Base-by-base conservation (phyloP, 2,329 filamentous ascomycete genomes). In the Penicillium sp. region DNA sequence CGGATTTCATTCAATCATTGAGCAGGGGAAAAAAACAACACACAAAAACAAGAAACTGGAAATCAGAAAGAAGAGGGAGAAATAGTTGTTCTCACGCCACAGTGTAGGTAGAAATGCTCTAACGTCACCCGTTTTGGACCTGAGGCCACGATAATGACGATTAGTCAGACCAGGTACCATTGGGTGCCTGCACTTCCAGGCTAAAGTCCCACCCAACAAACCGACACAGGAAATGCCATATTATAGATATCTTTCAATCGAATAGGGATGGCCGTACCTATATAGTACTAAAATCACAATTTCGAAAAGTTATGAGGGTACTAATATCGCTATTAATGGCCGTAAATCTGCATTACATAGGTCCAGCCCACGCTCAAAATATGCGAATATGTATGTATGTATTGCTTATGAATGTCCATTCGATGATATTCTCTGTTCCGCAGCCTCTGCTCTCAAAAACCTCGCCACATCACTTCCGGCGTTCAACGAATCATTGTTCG, bases 381-480 rank as follows among this genome's bases (percentile, higher is more conserved):
- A 19, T 41, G 7, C 21, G 5, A 23, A 31, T 21, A 21, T 21
- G 21, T 21, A 21, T 21, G 21, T 21, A 21, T 21, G 3, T 15
- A 41, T 13, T n/a, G 23, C 17, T 46, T 23, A 46, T 47, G 26
- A 17, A 23, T 59, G 45, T 38, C 31, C 19, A 7, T 56, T 56
- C 11, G 51, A 45, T 19, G 56, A 49, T 35, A 6, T 47, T 55
- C 66, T 79, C 61, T 73, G 71, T 67, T 86, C 84, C 2, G 84
- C 86, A 58, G 86, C 85, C 65, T 85, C 83, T 7, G 78, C 83
- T 64, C 85, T 80, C 62, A 88, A 68, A 66, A 85, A 80, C 38
- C 83, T 77, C 6, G 72, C 79, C 31, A 86, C 77, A 61, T 85
- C 83, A 58, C 72, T 70, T 50, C 80, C 75, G 54, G 80, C 65